phyloP scores from a whole-genome alignment of 768 basidiomycete genomes.

The Mycena vitilis region DNA sequence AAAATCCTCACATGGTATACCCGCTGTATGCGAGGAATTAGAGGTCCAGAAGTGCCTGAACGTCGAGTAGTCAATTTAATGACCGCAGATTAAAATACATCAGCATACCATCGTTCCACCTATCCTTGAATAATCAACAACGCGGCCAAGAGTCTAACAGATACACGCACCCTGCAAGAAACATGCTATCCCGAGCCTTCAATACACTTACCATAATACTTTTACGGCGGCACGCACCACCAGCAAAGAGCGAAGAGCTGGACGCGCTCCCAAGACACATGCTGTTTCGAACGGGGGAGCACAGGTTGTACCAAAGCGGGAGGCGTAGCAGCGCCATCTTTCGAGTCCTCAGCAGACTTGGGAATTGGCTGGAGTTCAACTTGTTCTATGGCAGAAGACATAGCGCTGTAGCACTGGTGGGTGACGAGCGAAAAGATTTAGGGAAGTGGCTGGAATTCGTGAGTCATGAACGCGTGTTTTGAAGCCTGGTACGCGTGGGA shows the following conservation, averaged over 20 bases:
- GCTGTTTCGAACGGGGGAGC: constrained; percentile 15
- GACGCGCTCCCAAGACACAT: constrained; percentile 26
- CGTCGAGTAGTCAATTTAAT: neutral
- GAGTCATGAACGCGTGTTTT: neutral
- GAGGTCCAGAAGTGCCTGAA: constrained; percentile 25
- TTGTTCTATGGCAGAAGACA: constrained; percentile 23
- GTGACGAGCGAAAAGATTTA: no score
- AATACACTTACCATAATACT: neutral
- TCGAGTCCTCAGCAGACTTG: neutral
- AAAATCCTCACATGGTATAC: constrained; percentile 22
- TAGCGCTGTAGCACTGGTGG: neutral
- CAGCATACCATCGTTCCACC: constrained; percentile 25
- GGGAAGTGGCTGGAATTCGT: neutral
- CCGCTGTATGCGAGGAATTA: constrained; percentile 33
- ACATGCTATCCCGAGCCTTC: constrained; percentile 11
- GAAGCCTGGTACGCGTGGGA: neutral
- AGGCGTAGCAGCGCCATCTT: neutral
- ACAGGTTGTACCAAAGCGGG: neutral
- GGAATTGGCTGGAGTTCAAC: constrained; percentile 27
- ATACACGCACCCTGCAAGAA: constrained; percentile 10
- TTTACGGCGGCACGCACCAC: constrained; percentile 19
- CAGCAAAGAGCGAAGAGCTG: constrained; percentile 34
- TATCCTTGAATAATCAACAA: neutral
- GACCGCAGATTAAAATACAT: neutral
- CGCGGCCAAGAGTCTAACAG: no score